A percentile compares a stretch with the other conserved stretches of the same genome.
phyloP scores from a whole-genome alignment of 352 stramenopile species.

The Phytophthora lateralis region DNA sequence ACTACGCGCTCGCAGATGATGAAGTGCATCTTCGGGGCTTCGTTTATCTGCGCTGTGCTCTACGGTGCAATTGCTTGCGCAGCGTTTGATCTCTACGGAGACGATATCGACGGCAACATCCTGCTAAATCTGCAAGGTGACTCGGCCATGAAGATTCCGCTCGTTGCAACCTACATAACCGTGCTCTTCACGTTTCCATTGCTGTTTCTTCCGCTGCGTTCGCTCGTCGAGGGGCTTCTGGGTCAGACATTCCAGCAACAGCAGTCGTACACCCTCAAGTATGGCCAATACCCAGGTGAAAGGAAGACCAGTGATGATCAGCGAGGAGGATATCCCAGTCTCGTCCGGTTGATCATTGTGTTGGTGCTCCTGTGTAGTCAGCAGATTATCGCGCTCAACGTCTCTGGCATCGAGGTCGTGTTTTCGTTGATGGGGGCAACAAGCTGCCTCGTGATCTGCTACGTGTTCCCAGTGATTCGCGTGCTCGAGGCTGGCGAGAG shows the following conservation, averaged over 20 bases:
- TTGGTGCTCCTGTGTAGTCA: slow-evolving; percentile 28
- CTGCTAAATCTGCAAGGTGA: slow-evolving; percentile 57
- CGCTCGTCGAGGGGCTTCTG: slow-evolving; percentile 40
- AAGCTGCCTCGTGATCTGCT: slow-evolving; percentile 54
- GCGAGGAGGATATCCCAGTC: not conserved
- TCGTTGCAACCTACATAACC: slow-evolving; percentile 49
- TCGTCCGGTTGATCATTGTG: slow-evolving; percentile 22
- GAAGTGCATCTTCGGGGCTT: slow-evolving; percentile 48
- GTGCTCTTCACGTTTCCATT: slow-evolving; percentile 56
- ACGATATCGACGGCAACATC: slow-evolving; percentile 50
- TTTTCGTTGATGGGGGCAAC: slow-evolving; percentile 61
- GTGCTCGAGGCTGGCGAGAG: slow-evolving; percentile 30
- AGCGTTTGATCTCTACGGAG: slow-evolving; percentile 53
- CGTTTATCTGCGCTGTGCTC: slow-evolving; percentile 47
- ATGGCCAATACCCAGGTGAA: slow-evolving; percentile 6
- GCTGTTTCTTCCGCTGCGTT: slow-evolving; percentile 55
- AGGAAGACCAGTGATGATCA: slow-evolving; percentile 7
- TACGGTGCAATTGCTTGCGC: slow-evolving; percentile 56
- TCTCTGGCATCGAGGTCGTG: slow-evolving; percentile 56
- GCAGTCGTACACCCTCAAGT: slow-evolving; percentile 6
- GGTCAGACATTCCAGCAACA: slow-evolving; percentile 7
- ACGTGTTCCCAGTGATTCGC: slow-evolving; percentile 44
- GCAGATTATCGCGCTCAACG: slow-evolving; percentile 41
- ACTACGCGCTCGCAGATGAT: slow-evolving; percentile 43
- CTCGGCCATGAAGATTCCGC: slow-evolving; percentile 44